A percentile compares a stretch with the other conserved stretches of the same genome.
Conservation (phyloP, 1,139 yeast species). For the Candida gigantensis region DNA sequence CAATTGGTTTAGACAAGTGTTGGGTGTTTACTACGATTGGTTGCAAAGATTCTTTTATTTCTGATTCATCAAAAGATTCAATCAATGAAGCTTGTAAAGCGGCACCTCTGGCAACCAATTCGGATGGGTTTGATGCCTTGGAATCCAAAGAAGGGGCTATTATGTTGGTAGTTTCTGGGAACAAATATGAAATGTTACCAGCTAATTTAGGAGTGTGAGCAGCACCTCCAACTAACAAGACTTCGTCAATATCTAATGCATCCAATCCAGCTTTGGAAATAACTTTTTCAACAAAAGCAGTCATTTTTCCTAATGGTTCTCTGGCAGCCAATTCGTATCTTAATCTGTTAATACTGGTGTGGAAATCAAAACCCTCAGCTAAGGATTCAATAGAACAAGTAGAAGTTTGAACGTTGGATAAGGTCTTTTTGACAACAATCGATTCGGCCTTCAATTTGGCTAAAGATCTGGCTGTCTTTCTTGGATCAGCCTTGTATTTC, state of each 20-base stretch:
- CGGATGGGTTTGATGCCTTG: slow-evolving; percentile 85
- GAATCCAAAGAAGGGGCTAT: slow-evolving; percentile 76
- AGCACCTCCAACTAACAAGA: slow-evolving; percentile 90
- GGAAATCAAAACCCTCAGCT: slow-evolving; percentile 93
- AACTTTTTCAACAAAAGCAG: slow-evolving; percentile 71
- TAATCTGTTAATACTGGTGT: slow-evolving; percentile 89
- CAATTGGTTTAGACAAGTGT: slow-evolving; percentile 82
- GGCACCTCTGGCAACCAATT: slow-evolving; percentile 91
- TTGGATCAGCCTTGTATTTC: slow-evolving; percentile 81
- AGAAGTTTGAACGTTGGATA: slow-evolving; percentile 85
- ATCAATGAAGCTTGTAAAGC: slow-evolving; percentile 94
- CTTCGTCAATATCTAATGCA: slow-evolving; percentile 85
- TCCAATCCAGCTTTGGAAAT: slow-evolving; percentile 85
- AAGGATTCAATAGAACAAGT: slow-evolving; percentile 94
- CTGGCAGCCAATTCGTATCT: slow-evolving; percentile 89
- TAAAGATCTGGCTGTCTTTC: slow-evolving; percentile 75
- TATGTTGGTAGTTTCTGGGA: slow-evolving; percentile 79
- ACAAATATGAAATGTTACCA: slow-evolving; percentile 65
- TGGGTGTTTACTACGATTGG: slow-evolving; percentile 89
- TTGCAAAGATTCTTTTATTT: slow-evolving; percentile 79
- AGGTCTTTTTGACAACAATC: slow-evolving; percentile 83
- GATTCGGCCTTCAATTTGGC: slow-evolving; percentile 89
- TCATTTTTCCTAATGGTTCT: slow-evolving; percentile 72
- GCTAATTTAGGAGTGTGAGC: slow-evolving; percentile 93
- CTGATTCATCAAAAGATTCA: slow-evolving; percentile 82